Conservation (phyloP, 2,329 filamentous ascomycete species). For the Dothistroma septosporum region DNA sequence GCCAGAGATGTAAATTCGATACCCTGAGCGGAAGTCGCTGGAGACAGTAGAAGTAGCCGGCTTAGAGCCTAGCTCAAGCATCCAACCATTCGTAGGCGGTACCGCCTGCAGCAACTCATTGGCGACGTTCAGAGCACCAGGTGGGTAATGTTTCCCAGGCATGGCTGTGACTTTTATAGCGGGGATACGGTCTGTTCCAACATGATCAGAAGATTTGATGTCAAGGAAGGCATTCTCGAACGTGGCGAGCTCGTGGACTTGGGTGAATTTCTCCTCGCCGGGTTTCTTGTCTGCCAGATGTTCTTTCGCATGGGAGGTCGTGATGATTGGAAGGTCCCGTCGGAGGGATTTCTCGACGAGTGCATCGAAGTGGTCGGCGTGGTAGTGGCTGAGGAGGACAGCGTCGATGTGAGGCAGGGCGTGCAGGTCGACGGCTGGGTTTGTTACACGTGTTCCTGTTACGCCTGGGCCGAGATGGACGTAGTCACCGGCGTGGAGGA, state of each 20-base stretch:
- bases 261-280: slow-evolving; percentile 50
- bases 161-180: slow-evolving; percentile 57
- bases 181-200: slow-evolving; percentile 30
- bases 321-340: slow-evolving; percentile 58
- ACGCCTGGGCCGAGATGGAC: slow-evolving; percentile 64
- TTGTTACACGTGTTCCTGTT: slow-evolving; percentile 50
- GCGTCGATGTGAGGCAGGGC: slow-evolving; percentile 57
- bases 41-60: slow-evolving; percentile 11
- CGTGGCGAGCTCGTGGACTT: slow-evolving; percentile 53
- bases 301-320: slow-evolving; percentile 57
- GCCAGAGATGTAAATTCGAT: slow-evolving; percentile 60
- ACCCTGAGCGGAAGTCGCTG: slow-evolving; percentile 41
- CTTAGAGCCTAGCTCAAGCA: slow-evolving; percentile 57
- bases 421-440: slow-evolving; percentile 58
- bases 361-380: slow-evolving; percentile 57
- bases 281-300: slow-evolving; percentile 46
- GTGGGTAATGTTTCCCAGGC: slow-evolving; percentile 61
- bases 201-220: slow-evolving; percentile 25
- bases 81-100: slow-evolving; percentile 64
- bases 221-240: slow-evolving; percentile 52
- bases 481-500: slow-evolving; percentile 62
- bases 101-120: slow-evolving; percentile 52
- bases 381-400: slow-evolving; percentile 62
- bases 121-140: slow-evolving; percentile 39
- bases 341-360: slow-evolving; percentile 50